Conservation (phyloP, 2,329 filamentous ascomycete genomes). For the Penicillium corylophilum region DNA sequence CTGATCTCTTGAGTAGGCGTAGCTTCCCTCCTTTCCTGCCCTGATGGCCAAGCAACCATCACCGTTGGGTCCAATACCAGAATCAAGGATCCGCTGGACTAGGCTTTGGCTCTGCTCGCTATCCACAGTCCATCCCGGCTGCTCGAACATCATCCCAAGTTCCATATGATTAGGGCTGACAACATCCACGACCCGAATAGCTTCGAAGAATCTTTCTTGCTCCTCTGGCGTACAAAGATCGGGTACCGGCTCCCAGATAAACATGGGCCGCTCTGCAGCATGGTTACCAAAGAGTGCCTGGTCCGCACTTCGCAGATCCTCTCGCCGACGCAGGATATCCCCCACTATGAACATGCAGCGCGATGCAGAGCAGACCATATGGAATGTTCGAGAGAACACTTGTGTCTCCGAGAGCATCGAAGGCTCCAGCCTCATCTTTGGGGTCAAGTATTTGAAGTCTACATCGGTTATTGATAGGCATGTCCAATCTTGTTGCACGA, state of each 20-base stretch:
- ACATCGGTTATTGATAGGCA: constrained; percentile 29
- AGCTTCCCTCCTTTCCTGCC: constrained; percentile 61
- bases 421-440: constrained; percentile 77
- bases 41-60: constrained; percentile 51
- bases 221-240: constrained; percentile 75
- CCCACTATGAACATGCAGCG: constrained; percentile 75
- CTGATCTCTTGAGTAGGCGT: constrained; percentile 44
- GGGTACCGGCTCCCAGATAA: constrained; percentile 95
- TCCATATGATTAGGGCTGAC: constrained; percentile 84
- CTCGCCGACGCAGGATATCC: constrained; percentile 62
- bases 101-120: constrained; percentile 30
- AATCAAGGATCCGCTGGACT: constrained; percentile 36
- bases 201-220: constrained; percentile 52
- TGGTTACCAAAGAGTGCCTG: constrained; percentile 29
- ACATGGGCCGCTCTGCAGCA: constrained; percentile 60
- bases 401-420: constrained; percentile 66
- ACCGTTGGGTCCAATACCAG: constrained; percentile 38
- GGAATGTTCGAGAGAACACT: constrained; percentile 73
- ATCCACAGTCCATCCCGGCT: constrained; percentile 35
- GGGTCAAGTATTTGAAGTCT: constrained; percentile 83
- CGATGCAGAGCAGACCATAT: constrained; percentile 78
- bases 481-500: neutral
- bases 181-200: constrained; percentile 57
- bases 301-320: constrained; percentile 29
- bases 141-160: constrained; percentile 79